A percentile compares a stretch with the other conserved stretches of the same genome.
Evolutionary conservation across 2,329 filamentous ascomycete genomes (phyloP).

Genomic region (Blastomyces percursus): DNA sequence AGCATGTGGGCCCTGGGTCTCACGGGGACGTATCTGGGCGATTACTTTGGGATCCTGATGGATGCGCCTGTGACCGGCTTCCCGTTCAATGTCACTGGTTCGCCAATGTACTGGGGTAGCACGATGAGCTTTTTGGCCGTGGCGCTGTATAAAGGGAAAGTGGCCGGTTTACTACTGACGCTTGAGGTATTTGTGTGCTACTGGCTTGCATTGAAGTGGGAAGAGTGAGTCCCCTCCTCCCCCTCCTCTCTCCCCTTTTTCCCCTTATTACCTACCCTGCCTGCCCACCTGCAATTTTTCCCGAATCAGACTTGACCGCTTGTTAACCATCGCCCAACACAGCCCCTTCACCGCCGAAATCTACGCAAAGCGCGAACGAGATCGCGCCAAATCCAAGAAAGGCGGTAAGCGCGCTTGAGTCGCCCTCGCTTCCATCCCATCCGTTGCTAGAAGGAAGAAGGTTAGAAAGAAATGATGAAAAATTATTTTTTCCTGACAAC

Average conservation of each 20-base stretch:
- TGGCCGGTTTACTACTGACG: constrained; percentile 71
- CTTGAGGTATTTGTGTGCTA: constrained; percentile 67
- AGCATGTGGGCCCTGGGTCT: constrained; percentile 89
- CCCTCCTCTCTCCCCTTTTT: no score
- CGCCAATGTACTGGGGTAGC: constrained; percentile 94
- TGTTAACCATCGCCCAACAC: background rate
- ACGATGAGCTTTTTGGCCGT: constrained; percentile 86
- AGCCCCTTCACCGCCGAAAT: constrained; percentile 83
- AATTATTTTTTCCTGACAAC: background rate
- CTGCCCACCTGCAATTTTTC: no score
- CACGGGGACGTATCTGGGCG: constrained; percentile 90
- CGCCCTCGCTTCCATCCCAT: constrained; percentile 13
- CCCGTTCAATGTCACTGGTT: constrained; percentile 81
- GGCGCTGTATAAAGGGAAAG: constrained; percentile 74
- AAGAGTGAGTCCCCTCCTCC: constrained; percentile 49
- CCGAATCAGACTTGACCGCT: background rate
- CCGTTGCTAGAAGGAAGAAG: background rate
- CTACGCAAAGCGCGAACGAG: constrained; percentile 59
- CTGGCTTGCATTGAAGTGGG: constrained; percentile 66
- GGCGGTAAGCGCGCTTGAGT: constrained; percentile 30
- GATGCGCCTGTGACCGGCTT: constrained; percentile 89
- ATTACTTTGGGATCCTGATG: constrained; percentile 99
- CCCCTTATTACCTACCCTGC: background rate
- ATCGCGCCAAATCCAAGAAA: constrained; percentile 29
- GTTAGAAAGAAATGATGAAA: background rate